Evolutionary conservation across 2,329 filamentous ascomycete genomes (phyloP), one percentile per base, ranked within the genome.

Genomic region (Fusarium sp.): DNA sequence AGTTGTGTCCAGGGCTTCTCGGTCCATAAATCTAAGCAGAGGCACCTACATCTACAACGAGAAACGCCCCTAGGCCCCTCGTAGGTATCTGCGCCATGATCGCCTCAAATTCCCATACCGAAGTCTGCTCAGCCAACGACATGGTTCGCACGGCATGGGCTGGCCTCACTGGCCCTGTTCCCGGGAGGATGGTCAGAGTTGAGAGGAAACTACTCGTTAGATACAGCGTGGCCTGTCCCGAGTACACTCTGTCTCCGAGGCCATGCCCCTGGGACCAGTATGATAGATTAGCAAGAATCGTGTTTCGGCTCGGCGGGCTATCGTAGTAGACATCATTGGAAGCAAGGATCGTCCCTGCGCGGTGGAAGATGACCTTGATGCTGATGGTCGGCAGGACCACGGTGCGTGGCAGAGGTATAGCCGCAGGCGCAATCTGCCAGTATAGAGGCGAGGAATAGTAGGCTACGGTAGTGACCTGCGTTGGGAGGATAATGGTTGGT

Each of bases 71-170:
- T 9, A 65, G 57, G 1, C 48, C 57, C 7, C 62, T 54, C 2
- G 12, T 53, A 12, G 56, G 10, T 30, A 68, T 65, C 23, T 66
- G 62, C 34, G 71, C 64, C 56, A 75, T 55, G 9, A 70, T 65
- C 6, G 58, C 70, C 46, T 76, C 70, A 50, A 77, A 73, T 34
- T 77, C 73, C 11, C 71, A 70, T 39, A 69, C 69, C 27, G 77
- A 64, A 6, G 65, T 53, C 47, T 71, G 74, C 43, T 68, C 59
- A n/a, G 71, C 75, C 40, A 78, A 71, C 46, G 76, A 73, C n/a
- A 76, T 36, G 18, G 73, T 75, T 65, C 76, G 74, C 66, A 79
- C 76, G 56, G 76, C 62, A 62, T 79, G 59, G 4, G 36, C 48
- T 13, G 72, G 61, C 7, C 61, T 37, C 15, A 73, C 65, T 23